Percentiles rank a stretch among this genome's conserved stretches.
Evolutionary conservation across 73 alveolate species (phyloP).

Genomic region (Blepharisma japonicum): DNA sequence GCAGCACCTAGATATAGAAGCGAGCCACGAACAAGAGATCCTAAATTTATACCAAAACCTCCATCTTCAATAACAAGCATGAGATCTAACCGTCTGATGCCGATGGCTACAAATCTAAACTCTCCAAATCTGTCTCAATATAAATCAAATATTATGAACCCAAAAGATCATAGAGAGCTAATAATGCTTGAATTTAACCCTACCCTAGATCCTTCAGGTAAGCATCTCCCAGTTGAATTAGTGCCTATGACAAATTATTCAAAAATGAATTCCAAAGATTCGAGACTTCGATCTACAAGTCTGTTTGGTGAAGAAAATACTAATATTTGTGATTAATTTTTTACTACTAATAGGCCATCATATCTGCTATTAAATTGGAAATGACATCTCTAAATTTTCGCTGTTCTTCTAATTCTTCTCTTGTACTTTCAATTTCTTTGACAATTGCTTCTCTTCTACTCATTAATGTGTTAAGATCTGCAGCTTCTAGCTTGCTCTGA

Average conservation of each 20-base stretch:
- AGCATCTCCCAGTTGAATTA: neutral
- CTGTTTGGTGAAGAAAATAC: too few species aligned
- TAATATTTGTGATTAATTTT: too few species aligned
- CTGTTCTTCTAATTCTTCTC: conserved; percentile 20
- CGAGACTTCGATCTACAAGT: too few species aligned
- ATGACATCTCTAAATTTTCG: neutral
- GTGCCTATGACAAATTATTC: conserved; percentile 17
- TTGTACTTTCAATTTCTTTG: conserved; percentile 13
- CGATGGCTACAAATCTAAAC: neutral
- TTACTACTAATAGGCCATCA: conserved; percentile 6
- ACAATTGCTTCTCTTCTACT: neutral
- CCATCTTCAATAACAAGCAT: neutral
- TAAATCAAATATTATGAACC: neutral
- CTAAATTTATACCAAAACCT: neutral
- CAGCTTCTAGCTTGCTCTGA: conserved; percentile 8
- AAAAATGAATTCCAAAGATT: neutral
- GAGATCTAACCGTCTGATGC: neutral
- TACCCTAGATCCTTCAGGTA: neutral
- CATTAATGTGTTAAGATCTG: neutral
- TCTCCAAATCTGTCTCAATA: neutral
- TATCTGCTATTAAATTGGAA: neutral
- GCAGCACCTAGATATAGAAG: neutral
- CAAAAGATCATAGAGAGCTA: neutral
- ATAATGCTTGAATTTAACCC: conserved; percentile 28
- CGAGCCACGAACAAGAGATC: neutral